Conservation (phyloP, 805 yeast species). For the Teunomyces lycoperdinae region DNA sequence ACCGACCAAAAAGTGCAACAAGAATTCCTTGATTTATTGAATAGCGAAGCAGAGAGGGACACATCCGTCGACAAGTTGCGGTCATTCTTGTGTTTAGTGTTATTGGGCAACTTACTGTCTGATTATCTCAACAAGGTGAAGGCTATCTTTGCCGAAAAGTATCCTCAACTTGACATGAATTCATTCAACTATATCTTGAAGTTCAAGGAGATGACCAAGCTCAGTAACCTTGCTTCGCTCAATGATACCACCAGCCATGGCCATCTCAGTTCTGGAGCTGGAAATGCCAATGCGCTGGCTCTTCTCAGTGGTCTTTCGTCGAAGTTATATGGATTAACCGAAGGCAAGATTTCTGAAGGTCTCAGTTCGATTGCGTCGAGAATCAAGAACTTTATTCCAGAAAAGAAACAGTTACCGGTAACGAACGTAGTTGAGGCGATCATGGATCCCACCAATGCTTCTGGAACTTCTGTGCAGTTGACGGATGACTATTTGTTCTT, state of each 20-base stretch:
- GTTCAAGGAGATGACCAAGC: slow-evolving; percentile 71
- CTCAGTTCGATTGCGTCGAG: slow-evolving; percentile 87
- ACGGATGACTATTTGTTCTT: slow-evolving; percentile 89
- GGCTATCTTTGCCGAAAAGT: slow-evolving; percentile 49
- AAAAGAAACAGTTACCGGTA: slow-evolving; percentile 81
- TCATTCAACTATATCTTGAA: slow-evolving; percentile 74
- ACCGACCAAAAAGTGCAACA: slow-evolving; percentile 56
- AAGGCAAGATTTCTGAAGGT: slow-evolving; percentile 82
- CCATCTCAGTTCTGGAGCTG: slow-evolving; percentile 25
- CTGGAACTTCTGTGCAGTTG: slow-evolving; percentile 59
- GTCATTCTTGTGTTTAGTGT: slow-evolving; percentile 76
- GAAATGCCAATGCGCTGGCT: slow-evolving; percentile 49
- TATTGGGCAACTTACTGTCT: slow-evolving; percentile 37
- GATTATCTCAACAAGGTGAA: slow-evolving; percentile 54
- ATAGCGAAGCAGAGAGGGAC: slow-evolving; percentile 51
- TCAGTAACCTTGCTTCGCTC: slow-evolving; percentile 24
- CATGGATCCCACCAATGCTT: slow-evolving; percentile 73
- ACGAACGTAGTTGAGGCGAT: slow-evolving; percentile 89
- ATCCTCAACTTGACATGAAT: slow-evolving; percentile 52
- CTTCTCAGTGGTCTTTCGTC: slow-evolving; percentile 72
- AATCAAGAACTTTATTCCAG: slow-evolving; percentile 82
- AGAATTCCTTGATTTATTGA: slow-evolving; percentile 59
- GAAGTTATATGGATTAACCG: slow-evolving; percentile 76
- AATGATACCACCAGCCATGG: slow-evolving; percentile 26
- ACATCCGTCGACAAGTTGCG: slow-evolving; percentile 78